A percentile compares a stretch with the other conserved stretches of the same genome.
These are phyloP conservation scores for Apiotrichum siamense DNA, from an alignment of 1,284 basidiomycete genomes.

Conservation along the genomic window DNA sequence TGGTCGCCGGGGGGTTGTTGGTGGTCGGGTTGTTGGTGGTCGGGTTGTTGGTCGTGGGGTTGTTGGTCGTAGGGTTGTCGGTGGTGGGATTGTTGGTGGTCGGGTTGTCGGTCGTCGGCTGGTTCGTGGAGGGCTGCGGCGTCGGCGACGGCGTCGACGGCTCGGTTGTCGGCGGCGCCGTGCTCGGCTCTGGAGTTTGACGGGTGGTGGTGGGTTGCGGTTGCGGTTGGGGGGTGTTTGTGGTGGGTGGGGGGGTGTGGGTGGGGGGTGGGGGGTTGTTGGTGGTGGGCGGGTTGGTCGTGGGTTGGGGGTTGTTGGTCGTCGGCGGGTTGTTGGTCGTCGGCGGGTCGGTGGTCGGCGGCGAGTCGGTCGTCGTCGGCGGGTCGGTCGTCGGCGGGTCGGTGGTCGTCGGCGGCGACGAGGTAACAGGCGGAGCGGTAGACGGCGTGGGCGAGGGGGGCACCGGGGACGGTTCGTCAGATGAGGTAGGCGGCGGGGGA, in stretches of 20 bases:
- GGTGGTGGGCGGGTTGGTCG: neutral
- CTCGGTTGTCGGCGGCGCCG: neutral
- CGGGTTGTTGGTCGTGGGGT: neutral
- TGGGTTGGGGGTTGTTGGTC: neutral
- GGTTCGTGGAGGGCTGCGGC: neutral
- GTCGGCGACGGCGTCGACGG: no score
- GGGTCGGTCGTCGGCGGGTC: neutral
- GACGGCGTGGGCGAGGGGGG: neutral
- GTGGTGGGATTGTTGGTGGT: neutral
- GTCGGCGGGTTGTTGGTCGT: neutral
- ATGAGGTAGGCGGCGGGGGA: neutral
- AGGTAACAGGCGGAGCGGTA: neutral
- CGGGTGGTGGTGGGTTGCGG: no score
- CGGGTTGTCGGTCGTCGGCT: neutral
- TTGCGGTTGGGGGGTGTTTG: neutral
- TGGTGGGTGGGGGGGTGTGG: neutral
- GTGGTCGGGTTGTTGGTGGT: neutral
- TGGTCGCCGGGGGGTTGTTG: neutral
- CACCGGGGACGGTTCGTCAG: neutral
- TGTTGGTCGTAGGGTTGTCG: neutral
- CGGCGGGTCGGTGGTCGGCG: slow-evolving; percentile 3
- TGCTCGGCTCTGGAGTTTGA: neutral
- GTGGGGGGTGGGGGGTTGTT: neutral
- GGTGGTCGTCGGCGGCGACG: neutral
- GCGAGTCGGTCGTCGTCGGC: neutral